Evolutionary conservation across 306 rosid species (phyloP).

Genomic region (Cucurbita argyrosperma): DNA sequence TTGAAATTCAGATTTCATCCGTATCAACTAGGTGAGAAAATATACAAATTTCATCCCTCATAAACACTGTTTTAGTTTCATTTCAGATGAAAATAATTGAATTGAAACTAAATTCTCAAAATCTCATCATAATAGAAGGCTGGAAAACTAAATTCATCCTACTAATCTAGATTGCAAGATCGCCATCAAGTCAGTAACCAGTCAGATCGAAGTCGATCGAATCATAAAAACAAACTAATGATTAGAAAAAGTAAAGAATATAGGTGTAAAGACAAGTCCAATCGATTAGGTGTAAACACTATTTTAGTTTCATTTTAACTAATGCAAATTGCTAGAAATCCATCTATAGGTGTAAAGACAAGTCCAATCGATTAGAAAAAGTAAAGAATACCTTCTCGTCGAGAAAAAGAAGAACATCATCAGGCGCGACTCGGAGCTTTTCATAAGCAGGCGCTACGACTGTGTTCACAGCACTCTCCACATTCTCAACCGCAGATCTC

Average conservation of each 20-base stretch:
- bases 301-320: no score
- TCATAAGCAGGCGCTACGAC: slow-evolving; percentile 46
- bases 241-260: no score
- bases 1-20: background rate
- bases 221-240: background rate
- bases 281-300: no score
- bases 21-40: background rate
- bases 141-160: background rate
- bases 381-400: slow-evolving; percentile 41
- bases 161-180: background rate
- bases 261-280: no score
- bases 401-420: slow-evolving; percentile 43
- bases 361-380: background rate
- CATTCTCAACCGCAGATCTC: slow-evolving; percentile 44
- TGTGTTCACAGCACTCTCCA: slow-evolving; percentile 39
- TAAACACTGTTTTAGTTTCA: background rate
- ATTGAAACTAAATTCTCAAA: background rate
- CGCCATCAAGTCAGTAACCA: background rate
- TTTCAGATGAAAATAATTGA: background rate
- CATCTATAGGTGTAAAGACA: background rate
- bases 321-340: background rate
- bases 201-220: background rate
- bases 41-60: background rate
- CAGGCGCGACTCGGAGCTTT: slow-evolving; percentile 40
- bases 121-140: background rate